Evolutionary conservation across 2,329 filamentous ascomycete species (phyloP).

Genomic region (Chrysoporthe deuterocubensis): DNA sequence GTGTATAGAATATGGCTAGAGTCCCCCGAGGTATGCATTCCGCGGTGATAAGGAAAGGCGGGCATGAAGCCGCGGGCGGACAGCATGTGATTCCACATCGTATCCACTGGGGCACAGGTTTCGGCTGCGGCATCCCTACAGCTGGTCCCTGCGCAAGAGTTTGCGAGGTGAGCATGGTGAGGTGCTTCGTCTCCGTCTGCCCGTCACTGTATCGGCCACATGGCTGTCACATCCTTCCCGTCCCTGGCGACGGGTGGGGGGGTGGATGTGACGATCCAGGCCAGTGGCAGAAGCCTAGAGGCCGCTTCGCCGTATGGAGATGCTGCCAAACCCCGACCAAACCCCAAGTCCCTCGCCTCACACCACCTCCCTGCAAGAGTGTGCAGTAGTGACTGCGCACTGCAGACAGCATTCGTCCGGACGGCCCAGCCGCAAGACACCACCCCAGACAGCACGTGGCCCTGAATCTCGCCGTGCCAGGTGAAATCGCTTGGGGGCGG

Average conservation of each 20-base stretch:
- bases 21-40: neutral
- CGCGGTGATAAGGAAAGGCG: neutral
- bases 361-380: slow-evolving; percentile 11
- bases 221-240: slow-evolving; percentile 2
- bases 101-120: neutral
- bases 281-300: neutral
- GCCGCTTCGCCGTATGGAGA: neutral
- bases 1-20: neutral
- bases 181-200: slow-evolving; percentile 2
- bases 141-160: slow-evolving; percentile 22
- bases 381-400: slow-evolving; percentile 12
- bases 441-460: slow-evolving; percentile 26
- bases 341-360: slow-evolving; percentile 16
- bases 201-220: slow-evolving; percentile 3
- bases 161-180: slow-evolving; percentile 26
- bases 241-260: neutral
- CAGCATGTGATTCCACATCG: slow-evolving; percentile 25
- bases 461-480: slow-evolving; percentile 9
- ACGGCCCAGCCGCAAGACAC: slow-evolving; percentile 14
- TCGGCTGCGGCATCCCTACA: slow-evolving; percentile 13
- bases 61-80: slow-evolving; percentile 4
- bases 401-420: slow-evolving; percentile 12
- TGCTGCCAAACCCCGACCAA: slow-evolving; percentile 10
- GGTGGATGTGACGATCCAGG: slow-evolving; percentile 1
- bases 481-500: slow-evolving; percentile 18